phyloP scores from a whole-genome alignment of 2,329 filamentous ascomycete species.

The Colletotrichum echinochloae region DNA sequence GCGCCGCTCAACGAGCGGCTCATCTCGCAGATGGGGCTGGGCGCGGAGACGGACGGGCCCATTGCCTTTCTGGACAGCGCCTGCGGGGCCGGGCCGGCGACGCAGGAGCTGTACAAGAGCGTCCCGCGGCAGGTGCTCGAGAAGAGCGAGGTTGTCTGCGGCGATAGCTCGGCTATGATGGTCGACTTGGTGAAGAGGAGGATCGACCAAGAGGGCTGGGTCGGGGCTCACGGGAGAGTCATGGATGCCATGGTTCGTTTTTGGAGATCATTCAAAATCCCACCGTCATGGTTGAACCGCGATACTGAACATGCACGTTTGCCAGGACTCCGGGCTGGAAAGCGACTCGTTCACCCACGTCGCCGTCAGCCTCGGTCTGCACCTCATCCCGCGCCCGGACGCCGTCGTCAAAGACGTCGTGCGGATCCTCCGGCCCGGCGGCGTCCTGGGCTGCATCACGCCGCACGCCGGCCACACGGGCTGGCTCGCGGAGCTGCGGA shows the following conservation, averaged over 20 bases:
- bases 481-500: neutral
- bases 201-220: too few relatives aligned
- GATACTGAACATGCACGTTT: too few relatives aligned
- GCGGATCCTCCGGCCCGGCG: neutral
- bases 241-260: too few relatives aligned
- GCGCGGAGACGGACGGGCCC: conserved; percentile 43
- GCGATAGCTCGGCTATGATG: too few relatives aligned
- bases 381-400: too few relatives aligned
- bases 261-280: too few relatives aligned
- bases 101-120: conserved; percentile 54
- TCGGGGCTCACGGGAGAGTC: too few relatives aligned
- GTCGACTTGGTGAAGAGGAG: too few relatives aligned
- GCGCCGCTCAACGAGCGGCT: conserved; percentile 42
- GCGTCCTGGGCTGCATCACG: conserved; percentile 11
- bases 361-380: too few relatives aligned
- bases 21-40: conserved; percentile 45
- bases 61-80: conserved; percentile 63
- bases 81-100: conserved; percentile 64
- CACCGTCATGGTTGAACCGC: too few relatives aligned
- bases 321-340: conserved; percentile 20
- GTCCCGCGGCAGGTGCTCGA: too few relatives aligned
- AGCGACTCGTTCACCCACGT: neutral
- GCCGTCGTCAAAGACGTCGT: neutral
- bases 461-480: neutral
- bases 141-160: too few relatives aligned